These are phyloP conservation scores for Chloris gayana DNA, from an alignment of 176 grass and related monocot genomes.

Conservation along the genomic window DNA sequence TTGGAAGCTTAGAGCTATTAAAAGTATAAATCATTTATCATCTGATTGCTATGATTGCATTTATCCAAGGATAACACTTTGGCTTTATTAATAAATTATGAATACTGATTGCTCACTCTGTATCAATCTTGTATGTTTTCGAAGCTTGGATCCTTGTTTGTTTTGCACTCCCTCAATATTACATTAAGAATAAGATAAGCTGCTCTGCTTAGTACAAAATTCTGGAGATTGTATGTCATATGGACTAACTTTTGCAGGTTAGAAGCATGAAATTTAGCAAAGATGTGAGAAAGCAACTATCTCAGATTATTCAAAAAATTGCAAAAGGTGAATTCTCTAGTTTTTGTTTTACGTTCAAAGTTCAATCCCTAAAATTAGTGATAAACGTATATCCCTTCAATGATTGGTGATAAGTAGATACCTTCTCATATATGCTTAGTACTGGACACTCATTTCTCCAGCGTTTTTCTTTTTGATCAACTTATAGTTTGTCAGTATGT, in stretches of 20 bases:
- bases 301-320: conserved; percentile 81
- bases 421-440: neutral
- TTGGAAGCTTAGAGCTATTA: neutral
- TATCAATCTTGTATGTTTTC: conserved; percentile 24
- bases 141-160: neutral
- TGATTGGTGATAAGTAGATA: neutral
- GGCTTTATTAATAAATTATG: conserved; percentile 1
- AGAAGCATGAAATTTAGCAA: conserved; percentile 94
- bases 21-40: neutral
- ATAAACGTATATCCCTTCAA: neutral
- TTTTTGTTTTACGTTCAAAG: conserved; percentile 13
- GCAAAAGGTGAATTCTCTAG: conserved; percentile 68
- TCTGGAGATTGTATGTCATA: neutral
- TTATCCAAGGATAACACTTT: neutral
- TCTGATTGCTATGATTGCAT: neutral
- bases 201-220: neutral
- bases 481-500: neutral
- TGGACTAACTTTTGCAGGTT: conserved; percentile 51
- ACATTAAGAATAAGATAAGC: neutral
- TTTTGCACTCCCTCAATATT: neutral
- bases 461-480: neutral
- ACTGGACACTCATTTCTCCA: neutral
- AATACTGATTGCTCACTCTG: neutral
- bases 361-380: conserved; percentile 17
- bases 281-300: conserved; percentile 96